phyloP scores from a whole-genome alignment of 1,284 basidiomycete species.

The Cutaneotrichosporon curvatum region DNA sequence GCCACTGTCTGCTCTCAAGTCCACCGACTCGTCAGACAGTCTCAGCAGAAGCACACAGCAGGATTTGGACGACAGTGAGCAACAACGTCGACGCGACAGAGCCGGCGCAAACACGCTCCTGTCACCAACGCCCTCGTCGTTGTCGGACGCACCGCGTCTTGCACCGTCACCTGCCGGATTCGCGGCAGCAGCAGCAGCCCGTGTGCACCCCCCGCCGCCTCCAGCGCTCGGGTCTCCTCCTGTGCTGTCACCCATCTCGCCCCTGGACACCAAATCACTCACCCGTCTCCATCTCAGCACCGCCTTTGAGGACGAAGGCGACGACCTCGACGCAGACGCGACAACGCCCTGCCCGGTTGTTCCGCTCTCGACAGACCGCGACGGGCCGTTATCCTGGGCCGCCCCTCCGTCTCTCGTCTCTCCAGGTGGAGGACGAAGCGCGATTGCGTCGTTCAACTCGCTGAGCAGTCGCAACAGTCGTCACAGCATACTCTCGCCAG shows the following conservation, averaged over 20 bases:
- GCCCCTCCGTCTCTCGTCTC: not conserved
- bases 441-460: constrained; percentile 6
- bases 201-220: not conserved
- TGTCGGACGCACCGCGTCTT: not conserved
- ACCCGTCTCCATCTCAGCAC: not conserved
- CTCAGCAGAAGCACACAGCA: too few relatives aligned
- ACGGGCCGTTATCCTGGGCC: not conserved
- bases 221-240: constrained; percentile 18
- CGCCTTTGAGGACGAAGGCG: not conserved
- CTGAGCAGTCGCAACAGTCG: not conserved
- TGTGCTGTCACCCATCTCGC: constrained; percentile 24
- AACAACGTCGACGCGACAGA: too few relatives aligned
- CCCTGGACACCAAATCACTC: constrained; percentile 17
- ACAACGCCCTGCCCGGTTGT: not conserved
- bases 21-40: too few relatives aligned
- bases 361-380: too few relatives aligned
- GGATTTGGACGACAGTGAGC: too few relatives aligned
- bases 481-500: constrained; percentile 5
- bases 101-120: too few relatives aligned
- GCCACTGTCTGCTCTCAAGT: too few relatives aligned
- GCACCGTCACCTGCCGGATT: not conserved
- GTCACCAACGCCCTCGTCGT: too few relatives aligned
- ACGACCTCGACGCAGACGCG: constrained; percentile 2
- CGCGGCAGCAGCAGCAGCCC: not conserved
- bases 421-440: not conserved